Conservation (phyloP, 2,329 filamentous ascomycete genomes). For the Verticillium alfalfae region DNA sequence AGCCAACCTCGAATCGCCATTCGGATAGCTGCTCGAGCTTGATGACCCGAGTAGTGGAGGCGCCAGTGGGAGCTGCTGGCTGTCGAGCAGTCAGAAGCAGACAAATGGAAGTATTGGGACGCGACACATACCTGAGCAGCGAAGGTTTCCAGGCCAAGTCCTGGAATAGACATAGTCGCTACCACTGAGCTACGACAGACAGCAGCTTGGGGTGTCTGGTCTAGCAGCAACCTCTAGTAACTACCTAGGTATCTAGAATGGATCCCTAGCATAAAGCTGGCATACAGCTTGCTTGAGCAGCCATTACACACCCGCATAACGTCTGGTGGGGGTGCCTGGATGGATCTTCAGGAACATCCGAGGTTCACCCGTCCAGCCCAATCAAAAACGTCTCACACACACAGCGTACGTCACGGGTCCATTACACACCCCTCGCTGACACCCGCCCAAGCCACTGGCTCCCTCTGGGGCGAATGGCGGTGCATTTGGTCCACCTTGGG, state of each 20-base stretch:
- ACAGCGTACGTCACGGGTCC: not conserved
- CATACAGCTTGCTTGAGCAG: too few species aligned
- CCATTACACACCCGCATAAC: not conserved
- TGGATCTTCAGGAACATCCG: not conserved
- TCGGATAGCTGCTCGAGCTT: constrained; percentile 61
- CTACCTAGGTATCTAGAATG: not conserved
- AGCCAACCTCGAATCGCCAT: constrained; percentile 72
- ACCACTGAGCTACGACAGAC: not conserved
- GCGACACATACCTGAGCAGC: constrained; percentile 47
- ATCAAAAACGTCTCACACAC: not conserved
- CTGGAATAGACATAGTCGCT: constrained; percentile 63
- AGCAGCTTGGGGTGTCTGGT: not conserved
- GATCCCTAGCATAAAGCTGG: too few species aligned
- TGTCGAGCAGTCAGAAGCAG: not conserved
- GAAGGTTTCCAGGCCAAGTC: constrained; percentile 56
- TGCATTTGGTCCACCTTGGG: not conserved
- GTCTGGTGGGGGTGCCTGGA: not conserved
- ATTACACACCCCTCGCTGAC: not conserved
- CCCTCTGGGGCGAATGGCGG: not conserved
- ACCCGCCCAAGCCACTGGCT: not conserved
- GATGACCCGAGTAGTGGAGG: constrained; percentile 29
- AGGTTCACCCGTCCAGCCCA: not conserved
- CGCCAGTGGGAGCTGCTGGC: not conserved
- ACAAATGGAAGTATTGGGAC: constrained; percentile 13
- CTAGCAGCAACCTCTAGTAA: not conserved